A percentile compares a stretch with the other conserved stretches of the same genome.
These are phyloP conservation scores for Rugonectria rugulosa DNA, from an alignment of 2,329 filamentous ascomycete genomes.

Conservation along the genomic window DNA sequence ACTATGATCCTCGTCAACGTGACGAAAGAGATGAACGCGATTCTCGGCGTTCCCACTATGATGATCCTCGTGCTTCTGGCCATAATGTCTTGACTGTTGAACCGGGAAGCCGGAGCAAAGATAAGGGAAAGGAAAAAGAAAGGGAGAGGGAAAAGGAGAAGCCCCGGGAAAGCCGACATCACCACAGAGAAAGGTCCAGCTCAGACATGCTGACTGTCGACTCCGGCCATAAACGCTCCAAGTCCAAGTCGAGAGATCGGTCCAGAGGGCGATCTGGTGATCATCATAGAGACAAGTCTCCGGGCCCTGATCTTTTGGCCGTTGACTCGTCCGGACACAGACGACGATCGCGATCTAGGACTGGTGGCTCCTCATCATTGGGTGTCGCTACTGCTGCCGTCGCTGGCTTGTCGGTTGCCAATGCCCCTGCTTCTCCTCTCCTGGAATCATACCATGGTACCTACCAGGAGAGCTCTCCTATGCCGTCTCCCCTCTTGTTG, in stretches of 20 bases:
- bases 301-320: slow-evolving; percentile 14
- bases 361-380: slow-evolving; percentile 50
- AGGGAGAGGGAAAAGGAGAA: slow-evolving; percentile 27
- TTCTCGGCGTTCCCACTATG: slow-evolving; percentile 29
- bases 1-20: slow-evolving; percentile 21
- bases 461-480: slow-evolving; percentile 92
- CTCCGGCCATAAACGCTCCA: slow-evolving; percentile 34
- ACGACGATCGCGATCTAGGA: slow-evolving; percentile 30
- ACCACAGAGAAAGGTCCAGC: slow-evolving; percentile 37
- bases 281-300: slow-evolving; percentile 35
- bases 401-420: slow-evolving; percentile 54
- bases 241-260: slow-evolving; percentile 25
- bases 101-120: slow-evolving; percentile 45
- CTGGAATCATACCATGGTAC: slow-evolving; percentile 93
- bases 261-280: slow-evolving; percentile 34
- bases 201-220: slow-evolving; percentile 36
- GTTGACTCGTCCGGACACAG: slow-evolving; percentile 29
- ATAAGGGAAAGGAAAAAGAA: neutral
- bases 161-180: slow-evolving; percentile 42
- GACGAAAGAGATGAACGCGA: slow-evolving; percentile 25
- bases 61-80: slow-evolving; percentile 48
- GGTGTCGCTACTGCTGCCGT: slow-evolving; percentile 56
- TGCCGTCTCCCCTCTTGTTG: slow-evolving; percentile 81
- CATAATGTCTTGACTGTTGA: slow-evolving; percentile 54
- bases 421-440: slow-evolving; percentile 80